Evolutionary conservation across 768 basidiomycete species (phyloP), one percentile per base, ranked within the genome.

Genomic region (Panaeolus cyanescens): DNA sequence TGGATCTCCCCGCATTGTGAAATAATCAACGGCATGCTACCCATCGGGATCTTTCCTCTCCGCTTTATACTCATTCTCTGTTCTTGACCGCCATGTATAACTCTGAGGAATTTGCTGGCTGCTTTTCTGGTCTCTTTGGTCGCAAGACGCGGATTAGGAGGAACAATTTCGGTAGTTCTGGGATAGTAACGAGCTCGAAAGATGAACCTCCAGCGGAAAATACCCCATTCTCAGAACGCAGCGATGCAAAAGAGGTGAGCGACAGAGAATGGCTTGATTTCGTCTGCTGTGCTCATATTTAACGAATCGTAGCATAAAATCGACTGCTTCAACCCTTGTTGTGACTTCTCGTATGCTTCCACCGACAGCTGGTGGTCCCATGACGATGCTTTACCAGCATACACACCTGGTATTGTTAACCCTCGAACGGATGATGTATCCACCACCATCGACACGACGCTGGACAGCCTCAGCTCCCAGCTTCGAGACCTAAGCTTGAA

Each of bases 401-500:
- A 85, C 67, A 71, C 70, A 2, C 62, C 62, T 53, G 64, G 70
- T 28, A 37, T 54, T 36, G n/a, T 71, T 25, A 32, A 42, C 55
- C 67, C 57, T 63, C 62, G 62, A 34, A 65, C 64, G 7, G 36
- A 77, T 1, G 80, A 81, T 56, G 76, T 85, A n/a, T 68, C 83
- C 50, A 70, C 74, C 28, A 83, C 84, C 6, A 83, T 93, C 59
- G 85, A 88, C 56, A 64, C 69, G 3, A 77, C 77, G 39, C 65
- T 94, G 55, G 81, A 88, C 65, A 69, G 77, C 56, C 74, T 89
- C 13, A 78, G 80, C 57, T 63, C 77, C 5, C 73, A 83, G 55
- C 78, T 94, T 37, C 83, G 90, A 25, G 70, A 81, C 22, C 74
- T 94, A 37, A 92, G 91, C 68, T 70, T 91, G 63, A 76, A 84